Evolutionary conservation across 2,329 filamentous ascomycete species (phyloP).

Genomic region (Neobulgaria alba): DNA sequence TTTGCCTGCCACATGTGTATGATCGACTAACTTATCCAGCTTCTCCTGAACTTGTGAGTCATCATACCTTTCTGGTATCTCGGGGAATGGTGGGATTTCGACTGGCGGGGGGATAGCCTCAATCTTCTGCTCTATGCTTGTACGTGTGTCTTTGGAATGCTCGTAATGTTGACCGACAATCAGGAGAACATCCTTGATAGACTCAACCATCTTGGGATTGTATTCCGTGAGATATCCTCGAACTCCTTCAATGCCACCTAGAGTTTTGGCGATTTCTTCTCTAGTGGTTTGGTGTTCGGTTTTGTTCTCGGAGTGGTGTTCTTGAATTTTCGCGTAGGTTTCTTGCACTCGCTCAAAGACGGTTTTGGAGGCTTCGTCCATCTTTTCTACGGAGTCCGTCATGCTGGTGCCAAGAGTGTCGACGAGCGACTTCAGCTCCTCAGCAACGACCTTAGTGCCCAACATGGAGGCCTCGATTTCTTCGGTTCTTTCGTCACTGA

Average conservation of each 20-base stretch:
- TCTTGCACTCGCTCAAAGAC: conserved; percentile 79
- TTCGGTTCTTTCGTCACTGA: conserved; percentile 63
- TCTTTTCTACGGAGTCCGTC: conserved; percentile 75
- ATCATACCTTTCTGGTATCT: conserved; percentile 48
- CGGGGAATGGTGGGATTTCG: background rate
- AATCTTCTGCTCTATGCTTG: conserved; percentile 48
- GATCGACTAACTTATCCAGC: conserved; percentile 48
- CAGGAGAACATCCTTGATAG: conserved; percentile 75
- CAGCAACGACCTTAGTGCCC: conserved; percentile 69
- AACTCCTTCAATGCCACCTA: conserved; percentile 64
- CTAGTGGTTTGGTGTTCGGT: conserved; percentile 75
- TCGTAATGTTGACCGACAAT: conserved; percentile 83
- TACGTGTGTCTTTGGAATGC: conserved; percentile 63
- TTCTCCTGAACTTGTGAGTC: conserved; percentile 52
- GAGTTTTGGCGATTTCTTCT: conserved; percentile 68
- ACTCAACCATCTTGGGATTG: conserved; percentile 80
- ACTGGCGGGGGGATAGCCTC: conserved; percentile 42
- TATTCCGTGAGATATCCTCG: conserved; percentile 74
- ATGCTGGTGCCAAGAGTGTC: conserved; percentile 77
- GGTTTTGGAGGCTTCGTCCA: conserved; percentile 78
- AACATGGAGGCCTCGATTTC: conserved; percentile 67
- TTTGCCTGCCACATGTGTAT: conserved; percentile 57
- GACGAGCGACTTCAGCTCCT: conserved; percentile 79
- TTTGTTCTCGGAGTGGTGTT: conserved; percentile 64
- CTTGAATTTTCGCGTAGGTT: conserved; percentile 65